A percentile compares a stretch with the other conserved stretches of the same genome.
These are phyloP conservation scores for Myxozyma geophila DNA, from an alignment of 805 yeast genomes.

Conservation along the genomic window DNA sequence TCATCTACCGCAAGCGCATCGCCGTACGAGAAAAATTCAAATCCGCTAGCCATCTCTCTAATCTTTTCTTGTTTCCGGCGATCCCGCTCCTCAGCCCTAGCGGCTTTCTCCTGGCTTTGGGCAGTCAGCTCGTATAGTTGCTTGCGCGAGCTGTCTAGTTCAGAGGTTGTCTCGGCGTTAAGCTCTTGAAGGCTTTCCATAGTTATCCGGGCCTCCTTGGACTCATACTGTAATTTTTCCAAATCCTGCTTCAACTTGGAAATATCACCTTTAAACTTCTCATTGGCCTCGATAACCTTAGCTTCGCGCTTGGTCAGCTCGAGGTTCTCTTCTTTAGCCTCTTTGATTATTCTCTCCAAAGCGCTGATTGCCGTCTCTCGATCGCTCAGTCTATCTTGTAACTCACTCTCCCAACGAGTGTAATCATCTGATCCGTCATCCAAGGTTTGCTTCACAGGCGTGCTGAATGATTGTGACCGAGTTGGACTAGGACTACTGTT, in stretches of 20 bases:
- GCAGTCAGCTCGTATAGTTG: constrained; percentile 26
- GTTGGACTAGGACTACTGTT: constrained; percentile 19
- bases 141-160: constrained; percentile 31
- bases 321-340: constrained; percentile 20
- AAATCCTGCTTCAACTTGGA: constrained; percentile 19
- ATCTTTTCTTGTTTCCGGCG: constrained; percentile 30
- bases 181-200: constrained; percentile 33
- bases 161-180: constrained; percentile 34
- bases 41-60: constrained; percentile 29
- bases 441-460: constrained; percentile 9
- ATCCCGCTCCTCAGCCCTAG: constrained; percentile 19
- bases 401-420: constrained; percentile 43
- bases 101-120: constrained; percentile 12
- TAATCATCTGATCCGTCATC: constrained; percentile 38
- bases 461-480: not conserved
- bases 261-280: constrained; percentile 8
- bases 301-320: constrained; percentile 18
- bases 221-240: constrained; percentile 31
- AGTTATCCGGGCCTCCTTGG: constrained; percentile 26
- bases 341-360: constrained; percentile 30
- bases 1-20: not conserved
- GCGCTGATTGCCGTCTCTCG: constrained; percentile 38
- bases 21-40: constrained; percentile 23
- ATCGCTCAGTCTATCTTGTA: constrained; percentile 43
- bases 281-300: constrained; percentile 1